Conservation (phyloP, 2,329 filamentous ascomycete genomes). For the Phialophora expanda region DNA sequence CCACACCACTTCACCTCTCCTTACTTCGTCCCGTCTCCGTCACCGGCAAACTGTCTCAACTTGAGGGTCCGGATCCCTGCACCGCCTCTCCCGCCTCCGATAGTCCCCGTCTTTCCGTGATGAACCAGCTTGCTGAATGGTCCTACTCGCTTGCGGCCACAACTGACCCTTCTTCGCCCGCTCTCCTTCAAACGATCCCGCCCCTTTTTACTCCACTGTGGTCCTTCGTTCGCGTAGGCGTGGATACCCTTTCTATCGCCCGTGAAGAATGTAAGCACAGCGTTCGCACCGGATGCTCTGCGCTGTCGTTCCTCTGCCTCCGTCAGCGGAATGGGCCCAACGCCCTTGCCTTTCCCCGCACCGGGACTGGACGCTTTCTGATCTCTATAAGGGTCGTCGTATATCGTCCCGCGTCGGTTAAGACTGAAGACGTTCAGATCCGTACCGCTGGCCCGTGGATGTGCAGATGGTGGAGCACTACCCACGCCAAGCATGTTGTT, state of each 20-base stretch:
- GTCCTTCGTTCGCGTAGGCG: constrained; percentile 24
- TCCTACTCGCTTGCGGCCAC: constrained; percentile 20
- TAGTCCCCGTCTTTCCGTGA: constrained; percentile 20
- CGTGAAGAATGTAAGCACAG: constrained; percentile 34
- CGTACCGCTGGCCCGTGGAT: constrained; percentile 10
- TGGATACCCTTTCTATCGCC: constrained; percentile 30
- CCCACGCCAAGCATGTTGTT: constrained; percentile 30
- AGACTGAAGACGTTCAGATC: constrained; percentile 22
- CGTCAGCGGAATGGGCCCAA: background rate
- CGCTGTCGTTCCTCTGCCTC: constrained; percentile 24
- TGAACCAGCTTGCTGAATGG: constrained; percentile 29
- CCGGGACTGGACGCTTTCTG: constrained; percentile 3
- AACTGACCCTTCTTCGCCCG: constrained; percentile 4
- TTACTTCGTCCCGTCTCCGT: background rate
- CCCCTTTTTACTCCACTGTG: constrained; percentile 36
- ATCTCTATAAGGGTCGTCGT: constrained; percentile 8
- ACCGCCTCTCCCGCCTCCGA: constrained; percentile 31
- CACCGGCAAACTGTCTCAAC: constrained; percentile 17
- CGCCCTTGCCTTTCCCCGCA: constrained; percentile 21
- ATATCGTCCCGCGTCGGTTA: constrained; percentile 19
- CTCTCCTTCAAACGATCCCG: constrained; percentile 21
- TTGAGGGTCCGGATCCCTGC: constrained; percentile 30
- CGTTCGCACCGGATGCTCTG: constrained; percentile 33
- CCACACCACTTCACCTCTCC: too few species aligned
- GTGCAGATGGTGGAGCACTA: constrained; percentile 12